Evolutionary conservation across 148 eudicot genomes (phyloP).

Genomic region (Chenopodium formosanum): DNA sequence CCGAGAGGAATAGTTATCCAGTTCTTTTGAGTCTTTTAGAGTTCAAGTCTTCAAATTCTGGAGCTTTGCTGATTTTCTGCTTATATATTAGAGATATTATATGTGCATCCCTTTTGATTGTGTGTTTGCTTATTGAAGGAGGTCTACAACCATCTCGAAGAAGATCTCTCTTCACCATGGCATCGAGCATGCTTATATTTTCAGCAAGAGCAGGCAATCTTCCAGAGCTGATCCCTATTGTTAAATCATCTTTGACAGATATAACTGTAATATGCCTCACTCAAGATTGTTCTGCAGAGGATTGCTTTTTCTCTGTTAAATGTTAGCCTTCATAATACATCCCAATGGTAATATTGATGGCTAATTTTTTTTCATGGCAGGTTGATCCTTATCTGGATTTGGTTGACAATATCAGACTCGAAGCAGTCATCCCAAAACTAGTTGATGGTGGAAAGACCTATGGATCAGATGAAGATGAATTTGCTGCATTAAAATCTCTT

Average conservation of each 20-base stretch:
- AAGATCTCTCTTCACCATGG: slow-evolving; percentile 82
- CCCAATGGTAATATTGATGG: slow-evolving; percentile 1
- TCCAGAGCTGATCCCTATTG: slow-evolving; percentile 63
- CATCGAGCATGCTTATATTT: slow-evolving; percentile 76
- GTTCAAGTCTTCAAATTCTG: not conserved
- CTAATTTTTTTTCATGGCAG: slow-evolving; percentile 39
- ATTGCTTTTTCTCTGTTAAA: not conserved
- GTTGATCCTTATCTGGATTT: slow-evolving; percentile 76
- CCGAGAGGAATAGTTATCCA: not conserved
- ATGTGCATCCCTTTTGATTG: slow-evolving; percentile 22
- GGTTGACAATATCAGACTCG: slow-evolving; percentile 64
- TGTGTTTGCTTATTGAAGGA: slow-evolving; percentile 41
- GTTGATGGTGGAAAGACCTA: slow-evolving; percentile 29
- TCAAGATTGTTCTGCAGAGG: not conserved
- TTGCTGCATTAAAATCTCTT: slow-evolving; percentile 56
- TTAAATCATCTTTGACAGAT: slow-evolving; percentile 67
- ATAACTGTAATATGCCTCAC: slow-evolving; percentile 45
- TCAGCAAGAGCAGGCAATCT: slow-evolving; percentile 75
- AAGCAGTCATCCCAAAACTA: slow-evolving; percentile 35
- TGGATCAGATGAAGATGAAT: slow-evolving; percentile 70
- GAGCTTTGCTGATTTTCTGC: not conserved
- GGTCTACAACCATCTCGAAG: slow-evolving; percentile 66
- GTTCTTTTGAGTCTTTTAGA: not conserved
- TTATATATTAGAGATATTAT: not conserved
- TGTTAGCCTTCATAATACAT: not conserved